A percentile compares a stretch with the other conserved stretches of the same genome.
Conservation (phyloP, 768 basidiomycete genomes). For the Lyophyllum atratum region DNA sequence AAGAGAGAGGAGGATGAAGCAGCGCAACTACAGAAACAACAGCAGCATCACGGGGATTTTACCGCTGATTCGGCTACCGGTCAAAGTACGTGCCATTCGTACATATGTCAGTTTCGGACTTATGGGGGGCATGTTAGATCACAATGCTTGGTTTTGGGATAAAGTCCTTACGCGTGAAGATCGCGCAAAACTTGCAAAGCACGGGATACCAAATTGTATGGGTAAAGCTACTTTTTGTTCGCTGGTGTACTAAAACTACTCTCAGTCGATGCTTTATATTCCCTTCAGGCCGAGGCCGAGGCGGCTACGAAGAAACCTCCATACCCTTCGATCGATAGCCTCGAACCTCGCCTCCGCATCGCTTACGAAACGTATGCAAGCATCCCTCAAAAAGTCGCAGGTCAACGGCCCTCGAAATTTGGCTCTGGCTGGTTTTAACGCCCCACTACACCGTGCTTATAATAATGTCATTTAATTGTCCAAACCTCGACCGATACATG, state of each 20-base stretch:
- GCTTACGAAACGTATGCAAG: constrained; percentile 29
- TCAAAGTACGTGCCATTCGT: neutral
- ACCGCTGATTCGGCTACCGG: neutral
- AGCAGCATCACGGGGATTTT: constrained; percentile 6
- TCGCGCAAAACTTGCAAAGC: constrained; percentile 22
- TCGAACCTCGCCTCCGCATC: constrained; percentile 24
- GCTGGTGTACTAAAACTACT: neutral
- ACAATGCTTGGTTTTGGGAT: constrained; percentile 28
- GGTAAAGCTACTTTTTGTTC: neutral
- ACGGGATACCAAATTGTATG: constrained; percentile 32
- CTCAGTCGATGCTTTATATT: constrained; percentile 29
- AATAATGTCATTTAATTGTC: neutral
- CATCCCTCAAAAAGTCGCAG: constrained; percentile 28
- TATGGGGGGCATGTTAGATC: constrained; percentile 8
- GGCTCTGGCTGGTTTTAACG: constrained; percentile 20
- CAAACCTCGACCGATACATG: neutral
- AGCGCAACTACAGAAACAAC: constrained; percentile 17
- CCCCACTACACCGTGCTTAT: neutral
- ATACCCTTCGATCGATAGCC: constrained; percentile 23
- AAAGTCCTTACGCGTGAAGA: constrained; percentile 29
- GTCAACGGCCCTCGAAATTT: constrained; percentile 14
- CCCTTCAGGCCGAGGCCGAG: constrained; percentile 26
- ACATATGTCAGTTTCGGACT: neutral
- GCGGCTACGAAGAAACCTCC: constrained; percentile 24
- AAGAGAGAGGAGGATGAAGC: constrained; percentile 28